phyloP scores from a whole-genome alignment of 208 protist species.

The Lotmaria passim region DNA sequence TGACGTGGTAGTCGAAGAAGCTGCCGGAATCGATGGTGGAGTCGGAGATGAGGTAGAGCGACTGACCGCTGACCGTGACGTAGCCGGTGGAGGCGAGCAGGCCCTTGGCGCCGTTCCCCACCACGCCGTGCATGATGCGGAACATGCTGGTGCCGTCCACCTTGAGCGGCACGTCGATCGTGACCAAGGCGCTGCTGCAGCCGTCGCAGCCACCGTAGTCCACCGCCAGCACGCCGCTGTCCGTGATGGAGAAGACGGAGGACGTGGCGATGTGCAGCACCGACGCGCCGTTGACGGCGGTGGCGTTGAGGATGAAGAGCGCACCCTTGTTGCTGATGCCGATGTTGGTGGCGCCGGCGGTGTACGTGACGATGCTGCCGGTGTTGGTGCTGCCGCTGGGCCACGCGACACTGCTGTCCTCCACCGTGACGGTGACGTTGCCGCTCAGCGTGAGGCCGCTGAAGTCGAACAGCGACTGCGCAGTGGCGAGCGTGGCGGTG shows the following conservation, averaged over 20 bases:
- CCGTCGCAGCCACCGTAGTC: conserved; percentile 15
- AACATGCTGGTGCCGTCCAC: conserved; percentile 23
- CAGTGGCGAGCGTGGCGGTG: conserved; percentile 7
- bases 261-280: conserved; percentile 10
- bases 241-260: conserved; percentile 14
- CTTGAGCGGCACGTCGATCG: conserved; percentile 3
- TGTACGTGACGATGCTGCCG: conserved; percentile 13
- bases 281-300: conserved; percentile 18
- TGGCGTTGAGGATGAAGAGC: conserved; percentile 26
- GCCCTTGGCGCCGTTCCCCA: not conserved
- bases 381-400: conserved; percentile 2
- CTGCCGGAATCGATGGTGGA: not conserved
- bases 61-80: conserved; percentile 1
- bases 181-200: conserved; percentile 20
- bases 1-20: conserved; percentile 15
- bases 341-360: conserved; percentile 11
- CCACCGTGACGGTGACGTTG: conserved; percentile 21
- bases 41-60: conserved; percentile 20
- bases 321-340: conserved; percentile 7
- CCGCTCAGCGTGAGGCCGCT: conserved; percentile 13
- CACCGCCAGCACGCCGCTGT: conserved; percentile 12
- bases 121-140: conserved; percentile 11
- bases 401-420: conserved; percentile 23
- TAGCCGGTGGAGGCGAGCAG: conserved; percentile 15
- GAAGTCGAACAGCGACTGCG: conserved; percentile 34